These are phyloP conservation scores for Neostapfia colusana DNA, from an alignment of 176 grass and related monocot genomes.

Conservation along the genomic window DNA sequence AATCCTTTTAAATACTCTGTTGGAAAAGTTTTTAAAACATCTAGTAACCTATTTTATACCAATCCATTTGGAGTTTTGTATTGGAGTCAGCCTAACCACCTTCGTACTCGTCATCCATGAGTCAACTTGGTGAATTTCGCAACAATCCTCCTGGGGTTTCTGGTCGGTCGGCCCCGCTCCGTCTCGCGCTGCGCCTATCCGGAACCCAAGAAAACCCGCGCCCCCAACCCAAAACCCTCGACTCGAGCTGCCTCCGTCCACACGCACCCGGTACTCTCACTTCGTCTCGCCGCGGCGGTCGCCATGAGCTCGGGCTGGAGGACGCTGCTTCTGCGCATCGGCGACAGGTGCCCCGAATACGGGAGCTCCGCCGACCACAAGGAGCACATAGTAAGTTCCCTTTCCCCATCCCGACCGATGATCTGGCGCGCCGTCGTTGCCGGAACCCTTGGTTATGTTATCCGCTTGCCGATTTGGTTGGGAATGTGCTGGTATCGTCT, in stretches of 20 bases:
- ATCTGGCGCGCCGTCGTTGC: background rate
- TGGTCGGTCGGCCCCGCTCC: too few species aligned
- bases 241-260: background rate
- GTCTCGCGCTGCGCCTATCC: too few species aligned
- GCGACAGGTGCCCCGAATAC: slow-evolving; percentile 89
- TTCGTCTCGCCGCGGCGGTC: background rate
- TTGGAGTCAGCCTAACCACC: too few species aligned
- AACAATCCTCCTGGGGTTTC: too few species aligned
- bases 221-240: slow-evolving; percentile 33
- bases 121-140: too few species aligned
- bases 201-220: too few species aligned
- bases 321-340: slow-evolving; percentile 76
- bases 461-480: background rate
- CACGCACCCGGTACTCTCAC: background rate
- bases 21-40: too few species aligned
- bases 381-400: slow-evolving; percentile 76
- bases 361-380: slow-evolving; percentile 73
- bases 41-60: too few species aligned
- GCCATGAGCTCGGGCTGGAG: slow-evolving; percentile 81
- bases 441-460: slow-evolving; percentile 24
- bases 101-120: too few species aligned
- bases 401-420: background rate
- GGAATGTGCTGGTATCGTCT: background rate
- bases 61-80: too few species aligned
- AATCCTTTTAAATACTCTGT: too few species aligned